Percentiles rank a stretch among this genome's conserved stretches.
Evolutionary conservation across 2,329 filamentous ascomycete genomes (phyloP).

Genomic region (Colletotrichum sp.): DNA sequence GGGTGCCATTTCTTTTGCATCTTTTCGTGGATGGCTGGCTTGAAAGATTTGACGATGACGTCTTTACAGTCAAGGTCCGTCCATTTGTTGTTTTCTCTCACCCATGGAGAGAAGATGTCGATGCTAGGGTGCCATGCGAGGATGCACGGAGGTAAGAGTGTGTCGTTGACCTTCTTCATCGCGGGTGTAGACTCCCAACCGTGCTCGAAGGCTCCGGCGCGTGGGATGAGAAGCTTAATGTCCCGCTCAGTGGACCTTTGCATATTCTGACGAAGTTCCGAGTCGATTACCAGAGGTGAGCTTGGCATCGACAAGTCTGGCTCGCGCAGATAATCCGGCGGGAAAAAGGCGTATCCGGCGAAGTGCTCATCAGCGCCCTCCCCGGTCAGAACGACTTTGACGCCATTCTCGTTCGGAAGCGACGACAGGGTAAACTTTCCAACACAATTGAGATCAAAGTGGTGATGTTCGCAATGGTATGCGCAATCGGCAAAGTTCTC

Average conservation of each 20-base stretch:
- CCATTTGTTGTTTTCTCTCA: neutral
- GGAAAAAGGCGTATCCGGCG: slow-evolving; percentile 53
- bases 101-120: neutral
- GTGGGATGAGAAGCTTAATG: neutral
- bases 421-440: slow-evolving; percentile 54
- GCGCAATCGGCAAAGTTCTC: slow-evolving; percentile 30
- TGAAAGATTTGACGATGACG: neutral
- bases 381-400: slow-evolving; percentile 59
- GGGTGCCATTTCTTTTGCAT: slow-evolving; percentile 31
- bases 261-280: neutral
- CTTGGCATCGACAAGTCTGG: slow-evolving; percentile 42
- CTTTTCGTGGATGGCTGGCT: slow-evolving; percentile 21
- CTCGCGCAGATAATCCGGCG: slow-evolving; percentile 53
- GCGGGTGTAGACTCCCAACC: neutral
- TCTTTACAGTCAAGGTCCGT: neutral
- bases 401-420: slow-evolving; percentile 46
- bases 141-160: neutral
- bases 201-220: neutral
- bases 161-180: neutral
- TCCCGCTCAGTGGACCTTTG: neutral
- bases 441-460: slow-evolving; percentile 55
- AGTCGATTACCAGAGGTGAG: neutral
- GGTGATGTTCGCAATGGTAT: slow-evolving; percentile 36
- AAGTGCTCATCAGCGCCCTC: slow-evolving; percentile 61
- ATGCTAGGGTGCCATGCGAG: neutral